Evolutionary conservation across 176 grass and related monocot genomes (phyloP).

Genomic region (Triticum timopheevii): DNA sequence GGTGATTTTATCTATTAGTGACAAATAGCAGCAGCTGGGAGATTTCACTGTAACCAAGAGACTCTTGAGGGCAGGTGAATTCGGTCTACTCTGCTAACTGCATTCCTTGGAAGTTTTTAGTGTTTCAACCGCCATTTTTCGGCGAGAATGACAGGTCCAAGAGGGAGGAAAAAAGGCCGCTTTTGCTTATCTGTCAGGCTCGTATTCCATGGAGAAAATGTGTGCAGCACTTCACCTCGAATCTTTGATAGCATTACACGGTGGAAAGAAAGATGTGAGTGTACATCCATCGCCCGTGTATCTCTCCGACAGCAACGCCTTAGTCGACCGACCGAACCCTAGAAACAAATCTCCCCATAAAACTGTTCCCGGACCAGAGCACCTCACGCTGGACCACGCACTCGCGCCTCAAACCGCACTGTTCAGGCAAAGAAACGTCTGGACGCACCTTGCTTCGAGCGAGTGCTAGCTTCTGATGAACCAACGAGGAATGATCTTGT

Average conservation of each 20-base stretch:
- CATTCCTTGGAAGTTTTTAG: constrained; percentile 14
- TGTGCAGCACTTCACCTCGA: constrained; percentile 9
- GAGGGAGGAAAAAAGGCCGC: constrained; percentile 16
- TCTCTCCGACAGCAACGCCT: constrained; percentile 29
- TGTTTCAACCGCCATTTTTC: constrained; percentile 13
- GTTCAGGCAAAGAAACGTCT: constrained; percentile 21
- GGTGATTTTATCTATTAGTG: neutral
- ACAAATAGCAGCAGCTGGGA: neutral
- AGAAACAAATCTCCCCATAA: neutral
- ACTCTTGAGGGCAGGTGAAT: neutral
- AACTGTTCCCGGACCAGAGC: constrained; percentile 4
- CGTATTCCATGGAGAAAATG: constrained; percentile 33
- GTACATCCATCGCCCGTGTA: neutral
- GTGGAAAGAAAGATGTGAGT: constrained; percentile 16
- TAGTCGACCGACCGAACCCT: constrained; percentile 22
- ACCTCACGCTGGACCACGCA: constrained; percentile 11
- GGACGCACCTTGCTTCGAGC: neutral
- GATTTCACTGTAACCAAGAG: neutral
- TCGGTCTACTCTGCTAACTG: constrained; percentile 1
- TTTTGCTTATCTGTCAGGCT: constrained; percentile 16
- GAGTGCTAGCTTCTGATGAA: neutral
- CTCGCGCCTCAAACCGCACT: neutral
- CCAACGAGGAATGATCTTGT: constrained; percentile 24
- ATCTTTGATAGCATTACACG: constrained; percentile 21
- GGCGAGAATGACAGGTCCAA: constrained; percentile 35